Percentiles rank a stretch among this genome's conserved stretches.
phyloP scores from a whole-genome alignment of 331 rosid genomes.

The Malus hybrid region DNA sequence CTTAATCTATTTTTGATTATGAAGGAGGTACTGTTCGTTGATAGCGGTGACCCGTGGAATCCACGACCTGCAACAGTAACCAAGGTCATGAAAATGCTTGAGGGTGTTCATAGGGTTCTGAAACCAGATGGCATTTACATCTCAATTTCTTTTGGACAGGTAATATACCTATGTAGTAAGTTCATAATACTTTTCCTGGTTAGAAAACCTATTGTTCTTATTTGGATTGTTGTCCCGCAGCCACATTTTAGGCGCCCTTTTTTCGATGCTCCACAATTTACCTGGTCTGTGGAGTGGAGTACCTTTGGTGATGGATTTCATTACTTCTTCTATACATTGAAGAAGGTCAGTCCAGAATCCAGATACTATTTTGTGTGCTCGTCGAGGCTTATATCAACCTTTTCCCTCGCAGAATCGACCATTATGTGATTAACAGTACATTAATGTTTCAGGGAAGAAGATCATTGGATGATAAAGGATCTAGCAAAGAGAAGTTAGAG shows the following conservation, averaged over 20 bases:
- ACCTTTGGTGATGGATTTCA: slow-evolving; percentile 91
- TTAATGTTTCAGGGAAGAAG: slow-evolving; percentile 57
- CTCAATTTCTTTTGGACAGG: slow-evolving; percentile 96
- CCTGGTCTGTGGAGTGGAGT: slow-evolving; percentile 85
- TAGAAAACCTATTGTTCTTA: slow-evolving; percentile 16
- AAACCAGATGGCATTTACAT: slow-evolving; percentile 70
- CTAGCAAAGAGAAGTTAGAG: slow-evolving; percentile 38
- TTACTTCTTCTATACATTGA: slow-evolving; percentile 71
- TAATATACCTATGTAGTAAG: slow-evolving; percentile 16
- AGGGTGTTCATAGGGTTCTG: slow-evolving; percentile 79
- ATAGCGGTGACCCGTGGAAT: slow-evolving; percentile 93
- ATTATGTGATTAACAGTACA: neutral
- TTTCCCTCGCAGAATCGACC: neutral
- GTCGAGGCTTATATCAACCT: neutral
- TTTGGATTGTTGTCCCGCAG: slow-evolving; percentile 34
- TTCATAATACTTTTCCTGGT: slow-evolving; percentile 1
- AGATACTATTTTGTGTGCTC: neutral
- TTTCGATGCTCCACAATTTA: slow-evolving; percentile 64
- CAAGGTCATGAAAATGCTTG: slow-evolving; percentile 74
- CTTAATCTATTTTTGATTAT: slow-evolving; percentile 17
- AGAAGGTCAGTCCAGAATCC: slow-evolving; percentile 60
- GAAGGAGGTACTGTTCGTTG: slow-evolving; percentile 97
- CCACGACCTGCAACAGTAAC: slow-evolving; percentile 59
- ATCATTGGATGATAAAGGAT: slow-evolving; percentile 17
- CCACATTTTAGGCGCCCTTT: slow-evolving; percentile 91